Evolutionary conservation across 306 rosid species (phyloP), one percentile per base, ranked within the genome.

Genomic region (Herpetospermum pedunculosum): DNA sequence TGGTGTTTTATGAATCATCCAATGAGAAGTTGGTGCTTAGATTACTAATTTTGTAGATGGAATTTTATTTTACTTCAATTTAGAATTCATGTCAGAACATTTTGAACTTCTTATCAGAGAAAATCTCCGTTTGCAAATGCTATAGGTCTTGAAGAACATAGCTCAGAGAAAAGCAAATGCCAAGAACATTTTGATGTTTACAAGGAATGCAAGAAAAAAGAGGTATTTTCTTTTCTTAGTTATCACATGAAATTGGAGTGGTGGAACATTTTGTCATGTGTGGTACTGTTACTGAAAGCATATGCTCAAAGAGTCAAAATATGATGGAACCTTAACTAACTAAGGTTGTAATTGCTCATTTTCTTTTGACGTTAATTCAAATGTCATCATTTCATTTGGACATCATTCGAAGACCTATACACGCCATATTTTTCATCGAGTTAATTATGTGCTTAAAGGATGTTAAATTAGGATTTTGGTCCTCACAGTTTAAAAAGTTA

Each of bases 171-270:
- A 85, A 91, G 89, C 82, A 93, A 91, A 86, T 93, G 98, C 74
- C 98, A 89, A 80, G 88, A 85, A 64, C 97, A 91, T 67, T 93
- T 93, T 79, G 92, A 91, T 77, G 78, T 89, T 72, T 93, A 93
- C 87, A 93, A 91, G 88, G 97, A 89, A 86, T 93, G 98, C 81
- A 93, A 93, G 88, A 93, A 90, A 83, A 89, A 85, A 73, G 98
- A 93, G 98, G 98, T 93, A 87, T 38, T 48, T 34, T 21, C 37
- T 69, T 30, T 47, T 75, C 34, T 72, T 21, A 77, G 43, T 8
- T 25, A 55, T 60, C 6, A 75, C 26, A 25, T 65, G 60, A 23
- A 54, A 54, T 25, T 54, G 32, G 16, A 25, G 7, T 25, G 60
- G 18, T 7, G 60, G 30, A 25, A 54, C 30, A 25, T 54, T 54